Evolutionary conservation across 2,329 filamentous ascomycete species (phyloP).

Genomic region (Beauveria brongniartii): DNA sequence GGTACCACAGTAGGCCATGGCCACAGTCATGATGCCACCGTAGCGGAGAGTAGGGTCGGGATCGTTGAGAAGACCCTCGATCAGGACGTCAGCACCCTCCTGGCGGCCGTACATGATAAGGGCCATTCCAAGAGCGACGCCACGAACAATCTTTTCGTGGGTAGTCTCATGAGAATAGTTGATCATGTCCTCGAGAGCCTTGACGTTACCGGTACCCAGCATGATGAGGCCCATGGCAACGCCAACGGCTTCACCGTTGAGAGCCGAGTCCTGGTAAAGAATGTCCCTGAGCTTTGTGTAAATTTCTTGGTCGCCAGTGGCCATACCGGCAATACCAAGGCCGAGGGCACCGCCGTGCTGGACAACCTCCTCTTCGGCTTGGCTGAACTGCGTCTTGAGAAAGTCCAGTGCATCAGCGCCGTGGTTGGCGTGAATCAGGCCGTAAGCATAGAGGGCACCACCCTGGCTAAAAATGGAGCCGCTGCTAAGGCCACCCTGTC

Average conservation of each 20-base stretch:
- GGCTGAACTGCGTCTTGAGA: constrained; percentile 64
- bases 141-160: constrained; percentile 97
- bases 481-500: constrained; percentile 61
- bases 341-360: constrained; percentile 94
- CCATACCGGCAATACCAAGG: constrained; percentile 95
- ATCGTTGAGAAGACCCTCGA: constrained; percentile 87
- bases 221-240: constrained; percentile 96
- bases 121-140: constrained; percentile 91
- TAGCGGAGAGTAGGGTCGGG: constrained; percentile 91
- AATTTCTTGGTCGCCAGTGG: constrained; percentile 80
- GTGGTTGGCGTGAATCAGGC: constrained; percentile 95
- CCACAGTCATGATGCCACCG: constrained; percentile 97
- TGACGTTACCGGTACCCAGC: constrained; percentile 94
- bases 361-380: constrained; percentile 81
- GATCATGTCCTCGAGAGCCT: constrained; percentile 92
- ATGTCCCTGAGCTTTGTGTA: constrained; percentile 87
- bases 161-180: constrained; percentile 96
- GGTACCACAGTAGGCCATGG: constrained; percentile 92
- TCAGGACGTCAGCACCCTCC: constrained; percentile 88
- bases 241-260: constrained; percentile 95
- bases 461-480: constrained; percentile 95
- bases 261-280: constrained; percentile 85
- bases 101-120: constrained; percentile 97
- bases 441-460: constrained; percentile 90
- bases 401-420: constrained; percentile 83